Conservation (phyloP, 2,329 filamentous ascomycete species). For the Pezicula radicicola region DNA sequence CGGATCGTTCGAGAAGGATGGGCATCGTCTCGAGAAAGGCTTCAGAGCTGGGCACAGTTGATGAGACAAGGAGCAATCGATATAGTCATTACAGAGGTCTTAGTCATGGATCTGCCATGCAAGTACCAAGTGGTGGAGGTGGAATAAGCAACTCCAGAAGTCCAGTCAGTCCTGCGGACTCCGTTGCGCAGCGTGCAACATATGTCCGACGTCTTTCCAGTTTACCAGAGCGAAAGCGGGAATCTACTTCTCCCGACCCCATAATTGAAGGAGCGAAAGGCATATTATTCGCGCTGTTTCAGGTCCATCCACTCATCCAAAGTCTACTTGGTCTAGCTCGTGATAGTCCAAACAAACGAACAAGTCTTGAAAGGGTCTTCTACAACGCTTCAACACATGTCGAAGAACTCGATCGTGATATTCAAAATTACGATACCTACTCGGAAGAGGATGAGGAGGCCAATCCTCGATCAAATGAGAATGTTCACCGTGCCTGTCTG, state of each 20-base stretch:
- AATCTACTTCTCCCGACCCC: constrained; percentile 59
- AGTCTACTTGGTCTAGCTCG: constrained; percentile 60
- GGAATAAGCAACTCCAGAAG: constrained; percentile 33
- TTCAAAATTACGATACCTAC: constrained; percentile 56
- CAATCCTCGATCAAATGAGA: constrained; percentile 55
- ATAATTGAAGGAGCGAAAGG: constrained; percentile 64
- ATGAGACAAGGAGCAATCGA: constrained; percentile 59
- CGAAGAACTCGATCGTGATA: constrained; percentile 62
- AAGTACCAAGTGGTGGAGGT: constrained; percentile 32
- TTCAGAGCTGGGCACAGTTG: constrained; percentile 59
- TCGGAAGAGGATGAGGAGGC: constrained; percentile 46
- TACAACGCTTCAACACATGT: constrained; percentile 67
- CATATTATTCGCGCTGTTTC: constrained; percentile 64
- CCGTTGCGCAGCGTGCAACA: constrained; percentile 51
- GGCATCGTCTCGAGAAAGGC: constrained; percentile 58
- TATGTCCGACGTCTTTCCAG: constrained; percentile 63
- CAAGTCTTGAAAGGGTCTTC: constrained; percentile 64
- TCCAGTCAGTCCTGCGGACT: constrained; percentile 58
- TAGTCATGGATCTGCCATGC: constrained; percentile 68
- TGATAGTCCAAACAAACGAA: constrained; percentile 57
- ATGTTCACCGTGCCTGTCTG: constrained; percentile 59
- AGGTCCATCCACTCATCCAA: constrained; percentile 66
- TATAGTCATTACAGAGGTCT: constrained; percentile 66
- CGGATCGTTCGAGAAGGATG: constrained; percentile 60
- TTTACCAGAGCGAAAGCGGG: constrained; percentile 57